Evolutionary conservation across 169 alveolate species (phyloP).

Genomic region (Cryptosporidium meleagridis): DNA sequence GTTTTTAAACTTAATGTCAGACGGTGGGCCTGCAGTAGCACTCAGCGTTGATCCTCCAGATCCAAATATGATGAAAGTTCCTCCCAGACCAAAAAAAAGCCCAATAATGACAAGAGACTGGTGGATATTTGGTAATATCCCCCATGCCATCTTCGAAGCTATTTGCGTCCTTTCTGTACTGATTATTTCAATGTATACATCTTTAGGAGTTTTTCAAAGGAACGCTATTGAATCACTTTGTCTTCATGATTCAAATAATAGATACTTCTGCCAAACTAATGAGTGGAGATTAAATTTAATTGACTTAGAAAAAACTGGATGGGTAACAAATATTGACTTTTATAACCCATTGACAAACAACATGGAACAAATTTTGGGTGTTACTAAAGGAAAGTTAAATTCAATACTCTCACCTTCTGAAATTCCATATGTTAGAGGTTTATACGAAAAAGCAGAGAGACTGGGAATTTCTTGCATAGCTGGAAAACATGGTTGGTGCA

Average conservation of each 20-base stretch:
- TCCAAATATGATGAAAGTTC: constrained; percentile 87
- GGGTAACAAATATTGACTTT: constrained; percentile 89
- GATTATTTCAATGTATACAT: constrained; percentile 85
- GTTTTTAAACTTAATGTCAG: constrained; percentile 90
- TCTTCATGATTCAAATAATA: constrained; percentile 72
- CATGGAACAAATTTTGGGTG: constrained; percentile 86
- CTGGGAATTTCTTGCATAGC: constrained; percentile 28
- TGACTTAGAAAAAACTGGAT: constrained; percentile 83
- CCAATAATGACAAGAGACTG: constrained; percentile 91
- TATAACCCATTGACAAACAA: constrained; percentile 81
- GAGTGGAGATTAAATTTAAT: constrained; percentile 82
- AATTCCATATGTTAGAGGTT: constrained; percentile 28
- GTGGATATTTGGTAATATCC: constrained; percentile 91
- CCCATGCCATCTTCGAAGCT: constrained; percentile 91
- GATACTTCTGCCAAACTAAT: constrained; percentile 86
- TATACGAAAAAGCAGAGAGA: constrained; percentile 44
- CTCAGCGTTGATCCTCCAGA: constrained; percentile 92
- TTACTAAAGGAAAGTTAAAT: constrained; percentile 81
- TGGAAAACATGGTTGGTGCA: constrained; percentile 76
- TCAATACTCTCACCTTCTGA: constrained; percentile 56
- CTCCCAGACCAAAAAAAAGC: constrained; percentile 88
- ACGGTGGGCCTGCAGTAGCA: constrained; percentile 94
- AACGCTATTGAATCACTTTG: constrained; percentile 55
- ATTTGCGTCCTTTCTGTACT: constrained; percentile 85
- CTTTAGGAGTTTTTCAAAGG: constrained; percentile 84